Conservation (phyloP, 352 stramenopile genomes). For the Phytophthora hibernalis region DNA sequence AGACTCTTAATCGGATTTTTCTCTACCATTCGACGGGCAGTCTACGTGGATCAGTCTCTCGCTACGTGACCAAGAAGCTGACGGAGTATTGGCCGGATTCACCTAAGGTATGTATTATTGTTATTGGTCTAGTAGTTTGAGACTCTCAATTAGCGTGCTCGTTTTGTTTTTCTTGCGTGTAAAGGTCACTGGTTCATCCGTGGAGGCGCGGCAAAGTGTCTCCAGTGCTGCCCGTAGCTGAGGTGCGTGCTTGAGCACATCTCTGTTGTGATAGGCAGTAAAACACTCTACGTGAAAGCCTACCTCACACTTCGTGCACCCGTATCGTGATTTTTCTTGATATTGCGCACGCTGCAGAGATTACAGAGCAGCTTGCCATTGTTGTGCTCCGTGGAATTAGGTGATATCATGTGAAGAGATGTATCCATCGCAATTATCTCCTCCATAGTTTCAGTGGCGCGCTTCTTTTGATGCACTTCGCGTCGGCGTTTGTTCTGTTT, state of each 20-base stretch:
- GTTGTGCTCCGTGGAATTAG: not conserved
- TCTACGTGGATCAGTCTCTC: too few species aligned
- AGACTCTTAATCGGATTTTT: too few species aligned
- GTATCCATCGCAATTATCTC: not conserved
- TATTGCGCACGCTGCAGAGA: not conserved
- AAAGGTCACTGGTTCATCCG: not conserved
- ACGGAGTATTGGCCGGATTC: conserved; percentile 1
- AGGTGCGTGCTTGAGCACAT: conserved; percentile 14
- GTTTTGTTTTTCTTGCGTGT: conserved; percentile 8
- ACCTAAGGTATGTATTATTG: conserved; percentile 4
- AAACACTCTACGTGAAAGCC: conserved; percentile 27
- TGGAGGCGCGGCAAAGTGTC: conserved; percentile 3
- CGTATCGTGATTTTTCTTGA: not conserved
- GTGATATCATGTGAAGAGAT: not conserved
- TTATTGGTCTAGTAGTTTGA: conserved; percentile 10
- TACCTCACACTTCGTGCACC: conserved; percentile 11
- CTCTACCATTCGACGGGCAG: too few species aligned
- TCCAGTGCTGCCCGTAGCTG: conserved; percentile 1
- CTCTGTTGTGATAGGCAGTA: conserved; percentile 9
- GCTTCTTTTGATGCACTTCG: not conserved
- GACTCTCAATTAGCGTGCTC: conserved; percentile 7
- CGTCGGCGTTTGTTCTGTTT: not conserved
- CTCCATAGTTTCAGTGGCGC: not conserved
- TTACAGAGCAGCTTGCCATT: not conserved
- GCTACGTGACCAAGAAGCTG: not conserved